phyloP scores from a whole-genome alignment of 2,329 filamentous ascomycete species.

The Exophiala lecanii-corni region DNA sequence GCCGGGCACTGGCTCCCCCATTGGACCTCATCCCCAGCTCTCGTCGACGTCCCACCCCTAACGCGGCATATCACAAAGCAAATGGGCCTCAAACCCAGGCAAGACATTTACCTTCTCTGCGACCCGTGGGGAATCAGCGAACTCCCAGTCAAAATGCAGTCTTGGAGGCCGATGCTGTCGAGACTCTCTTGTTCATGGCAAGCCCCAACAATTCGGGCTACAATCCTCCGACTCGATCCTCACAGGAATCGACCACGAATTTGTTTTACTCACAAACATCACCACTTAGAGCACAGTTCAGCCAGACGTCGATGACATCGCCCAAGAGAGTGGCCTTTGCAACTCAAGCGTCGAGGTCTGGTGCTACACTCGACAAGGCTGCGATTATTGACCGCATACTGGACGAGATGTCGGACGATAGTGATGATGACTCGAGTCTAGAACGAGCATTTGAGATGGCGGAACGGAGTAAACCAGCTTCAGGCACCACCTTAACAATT shows the following conservation, averaged over 20 bases:
- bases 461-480: conserved; percentile 14
- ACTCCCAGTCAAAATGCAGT: conserved; percentile 41
- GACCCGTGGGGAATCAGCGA: conserved; percentile 28
- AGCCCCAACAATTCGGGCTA: conserved; percentile 45
- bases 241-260: conserved; percentile 23
- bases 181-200: conserved; percentile 48
- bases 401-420: conserved; percentile 29
- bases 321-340: conserved; percentile 26
- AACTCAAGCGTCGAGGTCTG: conserved; percentile 10
- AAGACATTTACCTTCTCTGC: conserved; percentile 9
- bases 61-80: conserved; percentile 25
- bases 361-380: conserved; percentile 16
- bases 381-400: conserved; percentile 31
- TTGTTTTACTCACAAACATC: conserved; percentile 23
- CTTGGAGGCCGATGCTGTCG: conserved; percentile 49
- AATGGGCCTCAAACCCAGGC: conserved; percentile 11
- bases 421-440: conserved; percentile 24
- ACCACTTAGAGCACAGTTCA: conserved; percentile 21
- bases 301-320: conserved; percentile 20
- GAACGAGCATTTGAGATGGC: conserved; percentile 22
- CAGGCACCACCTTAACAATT: too few relatives aligned
- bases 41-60: conserved; percentile 37
- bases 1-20: conserved; percentile 37
- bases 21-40: conserved; percentile 38
- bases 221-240: conserved; percentile 34